Conservation (phyloP, 2,329 filamentous ascomycete genomes). For the Grosmannia penicillata region DNA sequence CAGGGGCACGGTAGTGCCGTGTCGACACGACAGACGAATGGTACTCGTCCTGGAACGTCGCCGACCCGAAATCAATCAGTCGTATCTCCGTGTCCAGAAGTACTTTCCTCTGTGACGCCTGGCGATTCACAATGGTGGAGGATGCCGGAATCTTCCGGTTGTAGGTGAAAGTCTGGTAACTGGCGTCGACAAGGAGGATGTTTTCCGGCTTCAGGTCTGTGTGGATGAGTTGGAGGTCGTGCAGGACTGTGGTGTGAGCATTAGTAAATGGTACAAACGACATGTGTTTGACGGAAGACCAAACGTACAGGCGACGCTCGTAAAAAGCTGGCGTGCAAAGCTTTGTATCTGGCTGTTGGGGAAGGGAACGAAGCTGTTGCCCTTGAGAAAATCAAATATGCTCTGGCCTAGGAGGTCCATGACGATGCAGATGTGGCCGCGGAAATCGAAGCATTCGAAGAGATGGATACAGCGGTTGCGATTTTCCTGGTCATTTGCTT, state of each 20-base stretch:
- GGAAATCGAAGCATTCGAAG: slow-evolving; percentile 91
- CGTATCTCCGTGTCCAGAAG: slow-evolving; percentile 55
- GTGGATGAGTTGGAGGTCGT: slow-evolving; percentile 94
- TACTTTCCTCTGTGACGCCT: slow-evolving; percentile 49
- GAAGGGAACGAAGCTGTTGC: slow-evolving; percentile 89
- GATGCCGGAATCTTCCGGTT: slow-evolving; percentile 56
- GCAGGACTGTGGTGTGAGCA: slow-evolving; percentile 48
- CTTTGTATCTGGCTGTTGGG: slow-evolving; percentile 97
- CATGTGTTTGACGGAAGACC: background rate
- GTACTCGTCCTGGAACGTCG: slow-evolving; percentile 59
- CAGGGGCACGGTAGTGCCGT: slow-evolving; percentile 53
- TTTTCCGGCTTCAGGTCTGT: slow-evolving; percentile 65
- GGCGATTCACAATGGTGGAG: slow-evolving; percentile 41
- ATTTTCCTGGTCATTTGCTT: slow-evolving; percentile 82
- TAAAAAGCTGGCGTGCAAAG: slow-evolving; percentile 89
- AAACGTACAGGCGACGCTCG: slow-evolving; percentile 88
- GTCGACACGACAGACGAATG: slow-evolving; percentile 59
- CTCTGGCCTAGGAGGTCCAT: slow-evolving; percentile 77
- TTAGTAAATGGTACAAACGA: background rate
- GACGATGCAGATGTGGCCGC: slow-evolving; percentile 85
- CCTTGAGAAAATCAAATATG: slow-evolving; percentile 96
- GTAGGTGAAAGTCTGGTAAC: slow-evolving; percentile 57
- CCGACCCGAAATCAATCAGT: slow-evolving; percentile 57
- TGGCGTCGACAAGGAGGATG: slow-evolving; percentile 49
- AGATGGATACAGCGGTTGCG: slow-evolving; percentile 94